Percentiles rank a stretch among this genome's conserved stretches.
These are phyloP conservation scores for Pythium phragmitis DNA, from an alignment of 352 stramenopile species.

Conservation along the genomic window DNA sequence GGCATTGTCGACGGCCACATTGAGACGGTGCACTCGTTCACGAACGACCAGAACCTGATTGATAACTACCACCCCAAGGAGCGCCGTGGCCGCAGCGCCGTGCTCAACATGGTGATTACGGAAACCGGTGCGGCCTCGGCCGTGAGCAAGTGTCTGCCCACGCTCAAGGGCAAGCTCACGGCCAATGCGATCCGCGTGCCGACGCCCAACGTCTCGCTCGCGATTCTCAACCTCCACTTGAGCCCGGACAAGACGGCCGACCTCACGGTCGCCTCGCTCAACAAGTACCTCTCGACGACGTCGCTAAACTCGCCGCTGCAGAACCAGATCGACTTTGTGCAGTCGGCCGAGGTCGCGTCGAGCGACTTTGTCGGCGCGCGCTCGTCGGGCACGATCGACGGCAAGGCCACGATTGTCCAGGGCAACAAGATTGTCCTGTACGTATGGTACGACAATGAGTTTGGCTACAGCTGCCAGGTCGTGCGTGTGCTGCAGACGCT, in stretches of 20 bases:
- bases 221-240: slow-evolving; percentile 95
- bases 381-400: slow-evolving; percentile 72
- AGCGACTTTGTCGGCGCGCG: slow-evolving; percentile 85
- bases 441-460: slow-evolving; percentile 92
- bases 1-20: slow-evolving; percentile 84
- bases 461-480: slow-evolving; percentile 87
- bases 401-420: slow-evolving; percentile 83
- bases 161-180: slow-evolving; percentile 96
- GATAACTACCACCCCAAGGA: slow-evolving; percentile 90
- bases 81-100: slow-evolving; percentile 78
- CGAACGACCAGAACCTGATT: slow-evolving; percentile 89
- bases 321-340: slow-evolving; percentile 89
- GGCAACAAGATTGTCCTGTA: slow-evolving; percentile 86
- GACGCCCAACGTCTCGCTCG: slow-evolving; percentile 98
- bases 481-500: slow-evolving; percentile 79
- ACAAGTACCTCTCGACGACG: slow-evolving; percentile 75
- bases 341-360: slow-evolving; percentile 79
- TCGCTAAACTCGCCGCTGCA: slow-evolving; percentile 83
- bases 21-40: slow-evolving; percentile 90
- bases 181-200: slow-evolving; percentile 98
- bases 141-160: slow-evolving; percentile 90
- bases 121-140: slow-evolving; percentile 81
- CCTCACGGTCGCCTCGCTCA: slow-evolving; percentile 71
- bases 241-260: slow-evolving; percentile 67
- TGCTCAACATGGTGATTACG: slow-evolving; percentile 90